Evolutionary conservation across 208 protist genomes (phyloP).

Genomic region (Tritrichomonas foetus): DNA sequence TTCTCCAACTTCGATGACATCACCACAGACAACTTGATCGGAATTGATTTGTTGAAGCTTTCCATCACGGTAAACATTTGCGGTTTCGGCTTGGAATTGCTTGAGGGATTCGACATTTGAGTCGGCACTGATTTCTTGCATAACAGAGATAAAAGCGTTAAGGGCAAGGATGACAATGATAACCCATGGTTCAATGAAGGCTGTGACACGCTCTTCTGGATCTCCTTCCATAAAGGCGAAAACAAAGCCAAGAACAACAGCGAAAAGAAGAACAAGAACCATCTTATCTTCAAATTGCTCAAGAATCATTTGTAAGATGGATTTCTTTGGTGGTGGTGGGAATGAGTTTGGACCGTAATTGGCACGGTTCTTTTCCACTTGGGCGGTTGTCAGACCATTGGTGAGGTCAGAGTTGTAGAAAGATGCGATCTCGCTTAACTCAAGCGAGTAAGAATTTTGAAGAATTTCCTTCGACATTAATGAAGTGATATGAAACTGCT

Average conservation of each 20-base stretch:
- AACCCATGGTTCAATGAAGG: slow-evolving; percentile 80
- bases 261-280: slow-evolving; percentile 71
- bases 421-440: background rate
- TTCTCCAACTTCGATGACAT: slow-evolving; percentile 76
- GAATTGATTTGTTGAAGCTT: slow-evolving; percentile 58
- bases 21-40: slow-evolving; percentile 79
- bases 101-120: slow-evolving; percentile 68
- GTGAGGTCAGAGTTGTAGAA: background rate
- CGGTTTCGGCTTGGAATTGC: slow-evolving; percentile 53
- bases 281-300: slow-evolving; percentile 77
- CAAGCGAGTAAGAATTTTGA: no score
- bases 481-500: no score
- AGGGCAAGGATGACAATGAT: slow-evolving; percentile 82
- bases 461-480: no score
- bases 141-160: slow-evolving; percentile 80
- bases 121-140: slow-evolving; percentile 78
- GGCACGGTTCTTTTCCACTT: background rate
- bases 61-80: slow-evolving; percentile 61
- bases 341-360: slow-evolving; percentile 40
- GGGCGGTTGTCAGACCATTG: background rate
- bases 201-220: slow-evolving; percentile 43
- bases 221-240: slow-evolving; percentile 67
- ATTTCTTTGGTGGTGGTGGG: slow-evolving; percentile 48
- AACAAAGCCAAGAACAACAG: slow-evolving; percentile 69
- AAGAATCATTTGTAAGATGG: slow-evolving; percentile 70